Base-by-base conservation (phyloP, 495 filamentous ascomycete species). In the Chlorociboria aeruginascens region DNA sequence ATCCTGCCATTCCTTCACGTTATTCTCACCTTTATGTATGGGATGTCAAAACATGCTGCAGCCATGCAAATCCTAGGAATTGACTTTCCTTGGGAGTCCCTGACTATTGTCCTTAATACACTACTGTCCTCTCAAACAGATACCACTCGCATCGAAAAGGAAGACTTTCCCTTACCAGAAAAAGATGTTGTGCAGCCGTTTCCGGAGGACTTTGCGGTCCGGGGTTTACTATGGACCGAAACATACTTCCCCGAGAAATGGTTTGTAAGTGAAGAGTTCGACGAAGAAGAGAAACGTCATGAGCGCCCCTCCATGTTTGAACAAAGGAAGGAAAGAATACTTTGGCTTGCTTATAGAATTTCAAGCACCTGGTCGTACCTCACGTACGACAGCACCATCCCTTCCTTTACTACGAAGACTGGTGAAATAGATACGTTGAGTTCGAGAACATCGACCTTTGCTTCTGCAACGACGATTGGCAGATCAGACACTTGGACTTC, bases 151-250 rank as follows among this genome's bases (percentile, higher is more conserved):
- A 49, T 55, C 67, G 71, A 9, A 67, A 71, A 14, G 67, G 67
- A 17, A 68, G 69, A 0, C 59, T 62, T 16, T 76, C 77, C 16
- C 74, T 80, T 58, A 41, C 60, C 83, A 12, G 71, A 77, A 51
- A 68, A 78, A 2, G 72, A 78, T 36, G 72, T 67, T 17, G 58
- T 57, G 7, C 67, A 74, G n/a, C 86, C 86, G 4, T 60, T 95
- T 0, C 81, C 86, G 0, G 92, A 96, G 52, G 92, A 98, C 52
- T 95, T 79, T 50, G 68, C 80, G 0, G 77, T 94, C 46, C 75
- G 83, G 6, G 92, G 89, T 0, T 73, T 89, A 14, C 57, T 81
- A 3, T 95, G 82, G 78, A 76, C 74, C 3, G 71, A 78, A 36
- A 58, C 64, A 8, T 85, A 88, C 48, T 92, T 80, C 46, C 85